phyloP scores from a whole-genome alignment of 257 asterid species.

The Nicotiana obtusifolia region DNA sequence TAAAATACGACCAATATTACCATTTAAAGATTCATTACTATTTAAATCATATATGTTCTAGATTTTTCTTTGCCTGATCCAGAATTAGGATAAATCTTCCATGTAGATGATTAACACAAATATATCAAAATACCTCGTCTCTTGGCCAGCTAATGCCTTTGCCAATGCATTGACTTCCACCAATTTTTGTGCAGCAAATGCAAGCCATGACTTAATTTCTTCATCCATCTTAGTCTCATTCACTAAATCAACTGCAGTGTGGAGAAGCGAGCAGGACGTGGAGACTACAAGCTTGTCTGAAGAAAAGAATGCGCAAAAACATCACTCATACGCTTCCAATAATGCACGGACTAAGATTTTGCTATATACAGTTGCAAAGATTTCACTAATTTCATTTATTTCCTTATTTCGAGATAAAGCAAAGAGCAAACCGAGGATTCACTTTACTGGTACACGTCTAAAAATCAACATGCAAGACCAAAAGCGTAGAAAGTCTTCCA shows the following conservation, averaged over 20 bases:
- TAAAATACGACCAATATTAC: neutral
- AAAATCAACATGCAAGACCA: neutral
- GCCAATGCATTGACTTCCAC: conserved; percentile 91
- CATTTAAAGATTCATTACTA: neutral
- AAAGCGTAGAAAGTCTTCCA: neutral
- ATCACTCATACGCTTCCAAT: neutral
- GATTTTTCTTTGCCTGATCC: neutral
- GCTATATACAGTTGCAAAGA: neutral
- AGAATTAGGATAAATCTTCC: neutral
- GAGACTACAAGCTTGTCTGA: conserved; percentile 95
- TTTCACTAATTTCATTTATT: neutral
- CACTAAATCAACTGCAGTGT: conserved; percentile 94
- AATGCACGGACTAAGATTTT: neutral
- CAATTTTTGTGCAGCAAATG: conserved; percentile 93
- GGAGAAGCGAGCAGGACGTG: conserved; percentile 85
- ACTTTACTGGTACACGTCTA: neutral
- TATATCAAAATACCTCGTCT: conserved; percentile 54
- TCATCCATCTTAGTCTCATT: conserved; percentile 83
- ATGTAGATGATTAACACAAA: neutral
- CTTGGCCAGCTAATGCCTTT: conserved; percentile 76
- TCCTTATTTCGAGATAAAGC: neutral
- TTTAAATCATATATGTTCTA: neutral
- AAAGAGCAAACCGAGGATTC: neutral
- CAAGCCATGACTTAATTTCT: conserved; percentile 98
- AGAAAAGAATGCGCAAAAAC: neutral